phyloP scores from a whole-genome alignment of 306 rosid genomes.

The Quercus wislizeni region DNA sequence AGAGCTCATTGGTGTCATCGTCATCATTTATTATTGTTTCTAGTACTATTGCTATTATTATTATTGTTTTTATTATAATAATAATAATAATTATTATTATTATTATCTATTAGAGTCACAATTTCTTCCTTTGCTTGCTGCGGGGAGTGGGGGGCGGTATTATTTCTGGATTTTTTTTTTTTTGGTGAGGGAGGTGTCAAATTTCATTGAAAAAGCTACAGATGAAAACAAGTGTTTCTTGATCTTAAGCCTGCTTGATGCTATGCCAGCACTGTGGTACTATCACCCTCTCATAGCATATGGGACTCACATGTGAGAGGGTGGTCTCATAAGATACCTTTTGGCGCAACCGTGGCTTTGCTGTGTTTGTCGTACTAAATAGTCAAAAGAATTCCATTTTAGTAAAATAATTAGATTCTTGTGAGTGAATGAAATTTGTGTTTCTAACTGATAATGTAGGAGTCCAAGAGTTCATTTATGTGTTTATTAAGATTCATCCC shows the following conservation, averaged over 20 bases:
- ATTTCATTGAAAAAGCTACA: background rate
- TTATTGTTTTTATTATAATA: too few relatives aligned
- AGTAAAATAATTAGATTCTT: background rate
- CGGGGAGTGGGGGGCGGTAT: too few relatives aligned
- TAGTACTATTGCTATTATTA: too few relatives aligned
- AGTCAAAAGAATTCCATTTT: background rate
- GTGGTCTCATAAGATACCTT: too few relatives aligned
- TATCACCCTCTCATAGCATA: too few relatives aligned
- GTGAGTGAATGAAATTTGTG: background rate
- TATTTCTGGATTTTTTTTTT: background rate
- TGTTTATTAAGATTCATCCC: background rate
- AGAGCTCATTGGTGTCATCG: too few relatives aligned
- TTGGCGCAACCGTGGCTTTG: background rate
- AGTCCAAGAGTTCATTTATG: background rate
- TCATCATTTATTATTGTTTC: too few relatives aligned
- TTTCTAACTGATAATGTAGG: background rate
- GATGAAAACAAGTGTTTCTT: background rate
- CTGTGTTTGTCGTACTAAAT: background rate
- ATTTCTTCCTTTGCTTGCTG: background rate
- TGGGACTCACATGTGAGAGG: too few relatives aligned
- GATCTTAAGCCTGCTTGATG: too few relatives aligned
- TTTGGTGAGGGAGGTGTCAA: background rate
- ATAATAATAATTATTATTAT: too few relatives aligned
- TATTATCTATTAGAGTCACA: background rate
- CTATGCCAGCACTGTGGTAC: too few relatives aligned